Conservation (phyloP, 208 protist genomes). For the Sergeia podlipaevii region DNA sequence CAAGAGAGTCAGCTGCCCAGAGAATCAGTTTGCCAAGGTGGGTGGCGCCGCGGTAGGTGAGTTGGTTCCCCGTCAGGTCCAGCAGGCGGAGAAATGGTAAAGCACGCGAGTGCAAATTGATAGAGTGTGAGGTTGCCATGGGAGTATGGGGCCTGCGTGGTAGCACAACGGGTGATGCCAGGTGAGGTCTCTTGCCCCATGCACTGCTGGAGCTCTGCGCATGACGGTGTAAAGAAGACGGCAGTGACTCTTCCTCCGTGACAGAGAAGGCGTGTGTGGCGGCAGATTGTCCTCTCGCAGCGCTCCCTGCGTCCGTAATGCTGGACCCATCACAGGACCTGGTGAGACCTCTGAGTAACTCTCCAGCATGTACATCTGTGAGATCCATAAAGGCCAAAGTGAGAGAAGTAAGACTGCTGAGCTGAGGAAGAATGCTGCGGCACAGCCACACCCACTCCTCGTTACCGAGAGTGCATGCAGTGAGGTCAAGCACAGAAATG, state of each 20-base stretch:
- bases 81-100: constrained; percentile 47
- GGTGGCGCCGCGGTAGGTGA: constrained; percentile 57
- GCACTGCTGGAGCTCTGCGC: too few relatives aligned
- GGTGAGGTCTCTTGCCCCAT: too few relatives aligned
- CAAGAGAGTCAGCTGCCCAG: constrained; percentile 54
- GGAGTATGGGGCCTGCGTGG: too few relatives aligned
- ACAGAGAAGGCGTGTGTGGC: too few relatives aligned
- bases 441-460: constrained; percentile 72
- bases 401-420: constrained; percentile 41
- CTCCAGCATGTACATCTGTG: constrained; percentile 42
- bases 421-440: constrained; percentile 44
- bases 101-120: background rate
- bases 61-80: constrained; percentile 61
- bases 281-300: too few relatives aligned
- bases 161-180: too few relatives aligned
- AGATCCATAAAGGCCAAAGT: constrained; percentile 43
- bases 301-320: too few relatives aligned
- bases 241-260: too few relatives aligned
- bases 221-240: too few relatives aligned
- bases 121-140: background rate
- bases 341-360: constrained; percentile 41
- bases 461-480: constrained; percentile 2
- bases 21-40: constrained; percentile 64
- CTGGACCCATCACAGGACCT: too few relatives aligned
- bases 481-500: constrained; percentile 51